These are phyloP conservation scores for Populus tomentosa DNA, from an alignment of 441 rosid species.

Conservation along the genomic window DNA sequence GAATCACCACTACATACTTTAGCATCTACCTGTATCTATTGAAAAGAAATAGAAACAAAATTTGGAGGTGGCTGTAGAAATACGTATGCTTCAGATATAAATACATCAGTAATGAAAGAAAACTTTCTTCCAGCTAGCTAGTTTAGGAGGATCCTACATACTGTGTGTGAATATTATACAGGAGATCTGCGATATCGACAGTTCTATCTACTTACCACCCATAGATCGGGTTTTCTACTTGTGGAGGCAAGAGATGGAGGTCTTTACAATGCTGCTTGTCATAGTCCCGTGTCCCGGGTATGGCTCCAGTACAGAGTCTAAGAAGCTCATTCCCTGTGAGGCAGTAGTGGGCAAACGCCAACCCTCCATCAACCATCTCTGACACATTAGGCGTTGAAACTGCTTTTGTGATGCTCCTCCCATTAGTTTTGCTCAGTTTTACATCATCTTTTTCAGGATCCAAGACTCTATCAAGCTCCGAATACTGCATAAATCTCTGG, in stretches of 20 bases:
- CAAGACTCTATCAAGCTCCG: conserved; percentile 67
- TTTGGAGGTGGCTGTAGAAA: conserved; percentile 8
- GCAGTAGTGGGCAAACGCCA: conserved; percentile 87
- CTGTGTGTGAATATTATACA: conserved; percentile 5
- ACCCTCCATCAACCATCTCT: conserved; percentile 69
- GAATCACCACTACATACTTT: not conserved
- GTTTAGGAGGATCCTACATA: conserved; percentile 10
- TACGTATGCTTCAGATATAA: not conserved
- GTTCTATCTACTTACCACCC: conserved; percentile 54
- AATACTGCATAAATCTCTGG: conserved; percentile 77
- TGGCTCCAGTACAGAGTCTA: conserved; percentile 76
- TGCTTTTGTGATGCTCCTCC: conserved; percentile 39
- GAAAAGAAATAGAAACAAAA: conserved; percentile 14
- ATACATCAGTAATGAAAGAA: not conserved
- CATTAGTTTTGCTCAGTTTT: conserved; percentile 18
- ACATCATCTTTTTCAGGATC: conserved; percentile 20
- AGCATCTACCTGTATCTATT: conserved; percentile 5
- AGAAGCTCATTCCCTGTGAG: conserved; percentile 86
- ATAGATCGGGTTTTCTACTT: conserved; percentile 77
- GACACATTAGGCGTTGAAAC: conserved; percentile 53
- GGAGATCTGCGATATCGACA: not conserved
- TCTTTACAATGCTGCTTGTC: conserved; percentile 86
- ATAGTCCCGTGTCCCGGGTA: conserved; percentile 76
- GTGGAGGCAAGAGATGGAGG: conserved; percentile 75
- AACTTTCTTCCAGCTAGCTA: conserved; percentile 10